Conservation (phyloP, 306 rosid genomes). For the Malus fusca region DNA sequence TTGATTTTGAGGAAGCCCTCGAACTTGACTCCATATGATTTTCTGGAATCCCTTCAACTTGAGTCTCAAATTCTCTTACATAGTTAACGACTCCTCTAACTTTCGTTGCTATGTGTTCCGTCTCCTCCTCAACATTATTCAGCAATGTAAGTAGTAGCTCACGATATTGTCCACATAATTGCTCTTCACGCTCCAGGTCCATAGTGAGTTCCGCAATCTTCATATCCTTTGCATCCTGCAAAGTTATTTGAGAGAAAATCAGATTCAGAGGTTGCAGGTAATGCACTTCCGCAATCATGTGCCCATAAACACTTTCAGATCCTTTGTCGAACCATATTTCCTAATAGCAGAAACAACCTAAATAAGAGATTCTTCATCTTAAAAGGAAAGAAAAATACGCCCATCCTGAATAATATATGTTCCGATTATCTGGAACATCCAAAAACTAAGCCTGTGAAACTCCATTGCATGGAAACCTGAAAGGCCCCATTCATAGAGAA, state of each 20-base stretch:
- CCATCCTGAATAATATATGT: not conserved
- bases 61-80: constrained; percentile 20
- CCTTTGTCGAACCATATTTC: not conserved
- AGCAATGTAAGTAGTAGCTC: constrained; percentile 16
- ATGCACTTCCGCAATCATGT: not conserved
- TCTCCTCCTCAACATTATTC: constrained; percentile 26
- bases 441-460: not conserved
- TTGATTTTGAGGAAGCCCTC: not conserved
- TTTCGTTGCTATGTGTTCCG: constrained; percentile 19
- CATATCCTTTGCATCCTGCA: constrained; percentile 31
- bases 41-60: constrained; percentile 15
- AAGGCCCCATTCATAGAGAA: not conserved
- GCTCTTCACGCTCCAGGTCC: constrained; percentile 32
- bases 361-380: not conserved
- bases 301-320: not conserved
- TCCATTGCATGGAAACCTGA: not conserved
- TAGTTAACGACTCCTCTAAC: constrained; percentile 6
- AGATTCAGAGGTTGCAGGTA: not conserved
- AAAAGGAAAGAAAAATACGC: not conserved
- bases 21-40: not conserved
- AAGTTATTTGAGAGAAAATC: not conserved
- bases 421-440: not conserved
- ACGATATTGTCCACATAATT: constrained; percentile 21
- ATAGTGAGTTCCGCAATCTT: constrained; percentile 23
- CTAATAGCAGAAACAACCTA: not conserved